Base-by-base conservation (phyloP, 2,329 filamentous ascomycete species). In the Cladobotryum protrusum region DNA sequence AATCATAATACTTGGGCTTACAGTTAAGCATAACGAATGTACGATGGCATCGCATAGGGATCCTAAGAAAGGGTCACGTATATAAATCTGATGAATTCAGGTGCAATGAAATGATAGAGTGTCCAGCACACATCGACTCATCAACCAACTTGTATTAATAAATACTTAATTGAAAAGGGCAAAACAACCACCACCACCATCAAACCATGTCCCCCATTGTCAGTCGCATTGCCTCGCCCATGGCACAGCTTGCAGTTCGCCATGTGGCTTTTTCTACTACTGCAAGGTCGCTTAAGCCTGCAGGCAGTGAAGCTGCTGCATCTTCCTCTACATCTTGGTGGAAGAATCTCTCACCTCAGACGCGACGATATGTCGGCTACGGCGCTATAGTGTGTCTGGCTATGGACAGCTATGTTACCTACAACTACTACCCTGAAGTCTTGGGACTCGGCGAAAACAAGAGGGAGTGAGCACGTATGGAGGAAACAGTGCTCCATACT, bases 321-420 rank as follows among this genome's bases (percentile, higher is more conserved):
- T 46, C 50, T 13, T 11, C 43, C 14, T 19, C 15, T 36, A 43
- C 50, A 29, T 58, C 56, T 54, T 54, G 50, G 19, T 66, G 63
- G 63, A 63, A 52, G 47, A 63, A 53, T 14, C 56, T 66, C 3
- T 60, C 60, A 15, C 57, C 59, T 4, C 57, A 54, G 47, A 58
- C 60, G 15, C 60, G 61, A 7, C 59, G 57, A 42, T 60, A 64
- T 32, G 52, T 57, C 34, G 46, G 57, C 17, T 54, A 57, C 34
- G 58, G 61, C 8, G 18, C 58, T 5, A 52, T 47, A 6, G 45
- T 54, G 7, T 46, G 57, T 39, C 44, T 56, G 5, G 56, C 52
- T 4, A 45, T 59, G 2, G 64, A 67, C 43, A 48, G 56, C 18
- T 60, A 58, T 19, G 36, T 66, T 6, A 29, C 61, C 7, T 63